These are phyloP conservation scores for Whalleya microplaca DNA, from an alignment of 2,329 filamentous ascomycete species.

Conservation along the genomic window DNA sequence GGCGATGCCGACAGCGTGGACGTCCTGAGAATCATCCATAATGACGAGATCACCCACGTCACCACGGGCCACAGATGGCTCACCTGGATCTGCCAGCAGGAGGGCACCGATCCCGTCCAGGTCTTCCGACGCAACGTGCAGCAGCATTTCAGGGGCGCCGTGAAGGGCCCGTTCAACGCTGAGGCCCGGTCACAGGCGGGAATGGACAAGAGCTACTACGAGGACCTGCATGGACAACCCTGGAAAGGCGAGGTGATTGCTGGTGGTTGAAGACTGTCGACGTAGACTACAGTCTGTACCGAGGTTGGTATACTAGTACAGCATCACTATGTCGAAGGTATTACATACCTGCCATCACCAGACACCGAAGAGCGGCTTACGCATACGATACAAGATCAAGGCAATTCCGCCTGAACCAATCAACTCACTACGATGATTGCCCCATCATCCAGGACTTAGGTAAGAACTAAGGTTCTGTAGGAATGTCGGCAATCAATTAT, in stretches of 20 bases:
- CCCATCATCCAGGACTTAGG: too few relatives aligned
- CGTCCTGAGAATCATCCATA: slow-evolving; percentile 47
- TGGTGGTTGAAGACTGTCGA: slow-evolving; percentile 29
- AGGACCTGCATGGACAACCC: slow-evolving; percentile 35
- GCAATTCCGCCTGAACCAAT: too few relatives aligned
- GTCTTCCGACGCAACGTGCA: slow-evolving; percentile 48
- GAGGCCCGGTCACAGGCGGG: slow-evolving; percentile 48
- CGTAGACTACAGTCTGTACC: neutral
- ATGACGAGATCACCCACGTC: slow-evolving; percentile 53
- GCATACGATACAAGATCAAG: too few relatives aligned
- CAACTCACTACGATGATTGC: too few relatives aligned
- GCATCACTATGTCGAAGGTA: neutral
- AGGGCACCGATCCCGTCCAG: slow-evolving; percentile 47
- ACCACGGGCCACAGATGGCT: slow-evolving; percentile 52
- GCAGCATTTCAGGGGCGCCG: slow-evolving; percentile 45
- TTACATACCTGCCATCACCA: too few relatives aligned
- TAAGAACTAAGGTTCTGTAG: too few relatives aligned
- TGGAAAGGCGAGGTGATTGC: slow-evolving; percentile 35
- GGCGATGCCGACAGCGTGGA: slow-evolving; percentile 46
- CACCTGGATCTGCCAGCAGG: slow-evolving; percentile 50
- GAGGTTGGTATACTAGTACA: neutral
- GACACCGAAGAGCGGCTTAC: too few relatives aligned
- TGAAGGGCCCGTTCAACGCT: slow-evolving; percentile 49
- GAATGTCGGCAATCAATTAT: too few relatives aligned
- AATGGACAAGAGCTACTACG: slow-evolving; percentile 48